Evolutionary conservation across 2,329 filamentous ascomycete genomes (phyloP), one percentile per base, ranked within the genome.

Genomic region (Arthrobotrys megalospora): DNA sequence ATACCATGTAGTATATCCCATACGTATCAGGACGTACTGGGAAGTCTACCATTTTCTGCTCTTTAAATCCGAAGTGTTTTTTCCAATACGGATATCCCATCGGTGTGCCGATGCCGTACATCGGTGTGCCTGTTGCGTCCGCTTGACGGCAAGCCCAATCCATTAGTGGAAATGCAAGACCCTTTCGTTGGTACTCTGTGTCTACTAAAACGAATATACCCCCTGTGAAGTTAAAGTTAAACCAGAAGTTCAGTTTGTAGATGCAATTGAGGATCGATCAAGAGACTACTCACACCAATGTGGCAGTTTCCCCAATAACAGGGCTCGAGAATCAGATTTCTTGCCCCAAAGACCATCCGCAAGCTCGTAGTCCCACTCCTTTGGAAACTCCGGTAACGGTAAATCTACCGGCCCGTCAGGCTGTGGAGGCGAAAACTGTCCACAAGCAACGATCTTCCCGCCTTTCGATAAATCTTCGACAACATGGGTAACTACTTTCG

Each of bases 61-160:
- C 53, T 43, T 14, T 16, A 7, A 43, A 60, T n/a, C 53, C 38
- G 10, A 43, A 60, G 11, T 60, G 36, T 24, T 60, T 60, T 43
- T 60, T 60, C 53, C 53, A 58, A 16, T 41, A 41, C 2, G 63
- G 63, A n/a, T 41, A 50, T 12, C 45, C 32, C 34, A 38, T 53
- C 0, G 21, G 28, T n/a, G 47, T 53, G 5, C 28, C 47, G 16
- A 53, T 50, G 6, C 47, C 63, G n/a, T 67, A 55, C 11, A 53
- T 19, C 28, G 50, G 47, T 6, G 50, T n/a, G 10, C 63, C 63
- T 5, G 53, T 45, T 50, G 53, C 53, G 19, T 70, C 66, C 16
- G 66, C 66, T 32, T 70, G 66, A 7, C 28, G 66, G 12, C 66
- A 70, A 38, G 32, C 66, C 53, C 66, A 70, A 34, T 70, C 53